Percentiles rank a stretch among this genome's conserved stretches.
These are phyloP conservation scores for Termitomyces sp. DNA, from an alignment of 1,284 basidiomycete genomes.

Conservation along the genomic window DNA sequence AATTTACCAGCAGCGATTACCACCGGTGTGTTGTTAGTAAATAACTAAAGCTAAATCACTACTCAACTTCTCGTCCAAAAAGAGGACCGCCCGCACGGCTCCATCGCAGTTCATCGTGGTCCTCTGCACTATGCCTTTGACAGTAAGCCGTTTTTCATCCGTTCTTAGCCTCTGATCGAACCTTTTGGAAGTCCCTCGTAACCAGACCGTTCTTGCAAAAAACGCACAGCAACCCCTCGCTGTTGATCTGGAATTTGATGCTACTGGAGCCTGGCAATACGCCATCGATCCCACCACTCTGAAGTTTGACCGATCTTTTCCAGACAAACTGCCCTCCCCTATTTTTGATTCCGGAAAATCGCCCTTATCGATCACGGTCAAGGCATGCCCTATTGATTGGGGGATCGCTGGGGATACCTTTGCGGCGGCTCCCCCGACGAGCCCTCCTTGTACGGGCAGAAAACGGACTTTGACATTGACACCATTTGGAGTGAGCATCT, in stretches of 20 bases:
- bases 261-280: slow-evolving; percentile 46
- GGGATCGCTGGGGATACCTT: slow-evolving; percentile 45
- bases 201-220: slow-evolving; percentile 37
- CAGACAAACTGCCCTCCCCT: slow-evolving; percentile 40
- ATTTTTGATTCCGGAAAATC: slow-evolving; percentile 52
- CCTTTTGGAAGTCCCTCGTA: slow-evolving; percentile 30
- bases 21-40: slow-evolving; percentile 30
- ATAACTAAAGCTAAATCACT: background rate
- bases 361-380: slow-evolving; percentile 46
- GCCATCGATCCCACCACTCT: slow-evolving; percentile 54
- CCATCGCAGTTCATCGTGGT: slow-evolving; percentile 52
- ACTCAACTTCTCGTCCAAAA: background rate
- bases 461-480: slow-evolving; percentile 43
- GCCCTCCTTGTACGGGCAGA: slow-evolving; percentile 39
- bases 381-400: slow-evolving; percentile 50
- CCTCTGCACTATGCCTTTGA: slow-evolving; percentile 56
- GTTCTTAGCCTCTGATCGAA: slow-evolving; percentile 13
- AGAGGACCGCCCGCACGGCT: slow-evolving; percentile 50
- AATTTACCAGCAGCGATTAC: slow-evolving; percentile 46
- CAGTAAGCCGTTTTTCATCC: slow-evolving; percentile 25
- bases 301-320: no score
- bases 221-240: slow-evolving; percentile 46
- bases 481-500: slow-evolving; percentile 53
- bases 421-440: slow-evolving; percentile 44
- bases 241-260: slow-evolving; percentile 49